phyloP scores from a whole-genome alignment of 345 rosid species.

The Limnanthes douglasii region DNA sequence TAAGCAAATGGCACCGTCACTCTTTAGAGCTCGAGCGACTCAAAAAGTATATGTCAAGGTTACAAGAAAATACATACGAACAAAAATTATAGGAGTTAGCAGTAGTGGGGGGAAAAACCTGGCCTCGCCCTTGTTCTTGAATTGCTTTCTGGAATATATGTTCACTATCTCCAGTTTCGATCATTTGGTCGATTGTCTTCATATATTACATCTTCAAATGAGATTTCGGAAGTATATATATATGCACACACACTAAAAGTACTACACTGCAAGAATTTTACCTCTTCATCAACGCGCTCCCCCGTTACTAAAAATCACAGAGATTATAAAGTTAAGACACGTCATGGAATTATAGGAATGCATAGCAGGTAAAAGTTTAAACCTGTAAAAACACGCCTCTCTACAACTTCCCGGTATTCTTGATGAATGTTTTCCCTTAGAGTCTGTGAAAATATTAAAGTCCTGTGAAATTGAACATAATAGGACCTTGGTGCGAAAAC shows the following conservation, averaged over 20 bases:
- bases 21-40: not conserved
- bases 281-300: constrained; percentile 18
- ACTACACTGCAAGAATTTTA: constrained; percentile 1
- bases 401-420: constrained; percentile 86
- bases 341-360: not conserved
- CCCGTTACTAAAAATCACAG: constrained; percentile 16
- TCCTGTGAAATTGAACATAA: too few species aligned
- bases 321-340: not conserved
- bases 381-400: constrained; percentile 87
- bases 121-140: constrained; percentile 88
- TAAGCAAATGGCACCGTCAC: not conserved
- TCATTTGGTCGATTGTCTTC: constrained; percentile 73
- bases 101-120: constrained; percentile 46
- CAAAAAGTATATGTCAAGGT: too few species aligned
- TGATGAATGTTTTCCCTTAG: constrained; percentile 75
- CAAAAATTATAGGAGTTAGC: not conserved
- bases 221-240: too few species aligned
- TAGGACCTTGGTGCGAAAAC: not conserved
- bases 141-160: constrained; percentile 89
- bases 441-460: constrained; percentile 40
- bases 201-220: too few species aligned
- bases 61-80: not conserved
- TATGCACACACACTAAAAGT: too few species aligned
- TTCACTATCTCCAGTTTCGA: constrained; percentile 91
- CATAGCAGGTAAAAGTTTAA: not conserved